A percentile compares a stretch with the other conserved stretches of the same genome.
Evolutionary conservation across 306 rosid species (phyloP).

Genomic region (Gastrolobium villosum): DNA sequence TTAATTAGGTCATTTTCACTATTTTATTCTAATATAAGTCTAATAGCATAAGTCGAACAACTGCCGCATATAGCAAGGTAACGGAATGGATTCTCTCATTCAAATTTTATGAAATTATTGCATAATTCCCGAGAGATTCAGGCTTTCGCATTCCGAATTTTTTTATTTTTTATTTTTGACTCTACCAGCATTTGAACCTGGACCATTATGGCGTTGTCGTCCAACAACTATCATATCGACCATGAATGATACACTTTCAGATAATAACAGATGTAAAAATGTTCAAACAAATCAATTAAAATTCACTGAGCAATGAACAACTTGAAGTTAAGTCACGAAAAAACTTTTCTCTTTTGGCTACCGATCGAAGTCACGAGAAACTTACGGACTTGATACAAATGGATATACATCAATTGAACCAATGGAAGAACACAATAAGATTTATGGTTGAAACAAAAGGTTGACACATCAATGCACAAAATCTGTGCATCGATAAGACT

Average conservation of each 20-base stretch:
- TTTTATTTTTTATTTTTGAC: no score
- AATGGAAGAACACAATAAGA: conserved; percentile 26
- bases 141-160: no score
- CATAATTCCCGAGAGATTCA: no score
- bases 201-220: no score
- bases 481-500: conserved; percentile 7
- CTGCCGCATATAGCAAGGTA: no score
- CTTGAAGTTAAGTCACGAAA: conserved; percentile 18
- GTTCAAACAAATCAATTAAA: neutral
- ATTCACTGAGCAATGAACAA: neutral
- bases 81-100: no score
- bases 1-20: no score
- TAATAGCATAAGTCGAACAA: no score
- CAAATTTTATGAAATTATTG: no score
- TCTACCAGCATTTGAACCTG: no score
- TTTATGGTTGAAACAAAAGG: conserved; percentile 29
- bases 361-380: conserved; percentile 43
- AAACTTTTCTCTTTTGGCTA: conserved; percentile 25
- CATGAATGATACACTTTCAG: neutral
- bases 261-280: neutral
- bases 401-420: conserved; percentile 25
- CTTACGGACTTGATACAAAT: conserved; percentile 5
- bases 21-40: no score
- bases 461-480: conserved; percentile 6
- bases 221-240: no score